Evolutionary conservation across 352 stramenopile genomes (phyloP).

Genomic region (Globisporangium carolinianum): DNA sequence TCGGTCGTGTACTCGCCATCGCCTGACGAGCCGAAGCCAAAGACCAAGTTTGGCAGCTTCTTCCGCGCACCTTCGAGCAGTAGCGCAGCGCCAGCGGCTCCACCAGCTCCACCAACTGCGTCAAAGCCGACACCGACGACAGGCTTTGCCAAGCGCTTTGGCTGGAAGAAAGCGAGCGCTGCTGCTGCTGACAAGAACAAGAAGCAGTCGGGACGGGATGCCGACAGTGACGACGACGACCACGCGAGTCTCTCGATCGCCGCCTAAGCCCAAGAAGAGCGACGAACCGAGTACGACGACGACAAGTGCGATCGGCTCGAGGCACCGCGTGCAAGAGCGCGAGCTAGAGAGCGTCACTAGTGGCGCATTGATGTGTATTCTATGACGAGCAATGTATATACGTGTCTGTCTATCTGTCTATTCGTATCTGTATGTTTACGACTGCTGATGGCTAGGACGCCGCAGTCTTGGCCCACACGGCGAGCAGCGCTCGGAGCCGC

Average conservation of each 20-base stretch:
- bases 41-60: constrained; percentile 12
- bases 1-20: constrained; percentile 16
- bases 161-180: constrained; percentile 12
- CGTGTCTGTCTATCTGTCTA: constrained; percentile 1
- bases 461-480: constrained; percentile 3
- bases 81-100: neutral
- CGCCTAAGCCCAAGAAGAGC: too few species aligned
- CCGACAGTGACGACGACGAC: too few species aligned
- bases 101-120: constrained; percentile 1
- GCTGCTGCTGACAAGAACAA: constrained; percentile 4
- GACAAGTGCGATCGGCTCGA: too few species aligned
- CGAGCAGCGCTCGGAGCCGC: constrained; percentile 7
- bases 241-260: too few species aligned
- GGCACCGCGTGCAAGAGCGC: too few species aligned
- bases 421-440: neutral
- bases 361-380: constrained; percentile 7
- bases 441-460: too few species aligned
- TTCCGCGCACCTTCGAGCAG: neutral
- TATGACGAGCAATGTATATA: constrained; percentile 8
- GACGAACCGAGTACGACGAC: too few species aligned
- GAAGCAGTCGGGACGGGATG: neutral
- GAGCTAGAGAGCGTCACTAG: too few species aligned
- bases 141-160: constrained; percentile 15
- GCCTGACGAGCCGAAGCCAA: constrained; percentile 7
- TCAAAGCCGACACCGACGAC: constrained; percentile 1